Evolutionary conservation across 2,329 filamentous ascomycete genomes (phyloP), one percentile per base, ranked within the genome.

Genomic region (Phoma sp.): DNA sequence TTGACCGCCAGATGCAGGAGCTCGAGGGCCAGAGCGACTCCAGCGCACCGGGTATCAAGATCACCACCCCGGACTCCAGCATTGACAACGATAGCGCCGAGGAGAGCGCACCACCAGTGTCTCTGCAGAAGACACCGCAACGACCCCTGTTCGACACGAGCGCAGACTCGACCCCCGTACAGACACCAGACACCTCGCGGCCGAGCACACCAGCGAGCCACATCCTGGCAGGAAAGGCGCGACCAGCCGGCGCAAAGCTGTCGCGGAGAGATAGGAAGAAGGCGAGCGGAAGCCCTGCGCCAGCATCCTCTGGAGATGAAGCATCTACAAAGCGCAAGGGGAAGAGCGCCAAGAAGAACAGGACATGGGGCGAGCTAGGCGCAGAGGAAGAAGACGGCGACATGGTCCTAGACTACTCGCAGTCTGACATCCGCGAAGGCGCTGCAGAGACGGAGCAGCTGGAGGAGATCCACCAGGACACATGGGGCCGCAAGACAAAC

Each of bases 311-410:
- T 0, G 92, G 93, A 1, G 95, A 98, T 65, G 95, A 98, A 67
- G 82, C 81, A 0, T 77, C 83, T 5, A 77, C 81, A 14, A 74
- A 74, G 65, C 81, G 83, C 61, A 87, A 86, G 67, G 75, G 74
- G 40, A 90, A 80, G 24, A 86, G 85, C 61, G 76, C 81, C 10
- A 98, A 98, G 80, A 93, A 91, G 74, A 91, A 91, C 66, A 86
- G 95, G 59, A 92, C 89, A 70, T 99, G 95, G 95, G 90, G 93
- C 68, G 90, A 89, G 4, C 91, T 96, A 71, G 95, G 95, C 4
- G 91, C 91, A 6, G 90, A 93, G 60, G 93, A 96, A 69, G 90
- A 91, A 53, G 85, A 89, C 52, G 89, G 90, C 56, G 86, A 86
- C 65, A 82, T 88, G 13, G 86, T 90, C 55, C 82, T 99, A 30